A percentile compares a stretch with the other conserved stretches of the same genome.
phyloP scores from a whole-genome alignment of 2,329 filamentous ascomycete species.

The Botrytis fragariae region DNA sequence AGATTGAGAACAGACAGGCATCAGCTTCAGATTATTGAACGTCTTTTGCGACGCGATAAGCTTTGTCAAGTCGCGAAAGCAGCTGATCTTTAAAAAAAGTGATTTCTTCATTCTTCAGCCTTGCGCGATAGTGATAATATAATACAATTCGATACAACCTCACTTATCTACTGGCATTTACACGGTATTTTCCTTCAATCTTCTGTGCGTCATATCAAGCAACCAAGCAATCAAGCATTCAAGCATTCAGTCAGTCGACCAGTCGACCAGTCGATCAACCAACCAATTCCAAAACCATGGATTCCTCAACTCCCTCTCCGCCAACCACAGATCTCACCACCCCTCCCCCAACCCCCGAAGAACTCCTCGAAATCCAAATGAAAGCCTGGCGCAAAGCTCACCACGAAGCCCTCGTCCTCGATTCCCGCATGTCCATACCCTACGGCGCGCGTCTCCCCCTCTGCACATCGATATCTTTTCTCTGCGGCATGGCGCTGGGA shows the following conservation, averaged over 20 bases:
- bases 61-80: neutral
- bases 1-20: neutral
- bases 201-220: neutral
- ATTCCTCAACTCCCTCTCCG: neutral
- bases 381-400: neutral
- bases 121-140: neutral
- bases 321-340: neutral
- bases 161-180: neutral
- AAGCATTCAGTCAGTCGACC: neutral
- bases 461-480: constrained; percentile 60
- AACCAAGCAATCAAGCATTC: neutral
- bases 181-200: neutral
- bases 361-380: constrained; percentile 2
- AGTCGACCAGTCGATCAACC: neutral
- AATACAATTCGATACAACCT: neutral
- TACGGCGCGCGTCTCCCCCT: constrained; percentile 64
- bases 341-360: neutral
- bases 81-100: constrained; percentile 8
- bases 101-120: constrained; percentile 1
- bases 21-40: neutral
- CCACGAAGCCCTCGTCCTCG: constrained; percentile 16
- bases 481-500: constrained; percentile 69
- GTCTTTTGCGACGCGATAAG: constrained; percentile 6
- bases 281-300: neutral
- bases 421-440: constrained; percentile 56